Conservation (phyloP, 805 yeast genomes). For the Wickerhamomyces xylosicus region DNA sequence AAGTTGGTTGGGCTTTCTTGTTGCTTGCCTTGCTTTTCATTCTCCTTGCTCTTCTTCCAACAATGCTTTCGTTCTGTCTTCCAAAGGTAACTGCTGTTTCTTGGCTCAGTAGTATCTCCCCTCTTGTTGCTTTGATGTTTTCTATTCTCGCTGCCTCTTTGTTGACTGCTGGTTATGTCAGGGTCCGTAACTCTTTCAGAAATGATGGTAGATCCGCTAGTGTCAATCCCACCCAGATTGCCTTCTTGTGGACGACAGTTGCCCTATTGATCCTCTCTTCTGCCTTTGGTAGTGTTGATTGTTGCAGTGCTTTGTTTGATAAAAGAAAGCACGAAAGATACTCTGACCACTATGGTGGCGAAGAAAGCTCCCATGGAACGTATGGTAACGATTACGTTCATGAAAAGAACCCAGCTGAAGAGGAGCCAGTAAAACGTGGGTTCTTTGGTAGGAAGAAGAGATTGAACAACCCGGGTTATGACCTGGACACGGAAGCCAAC, state of each 20-base stretch:
- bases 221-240: slow-evolving; percentile 42
- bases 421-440: slow-evolving; percentile 6
- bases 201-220: slow-evolving; percentile 30
- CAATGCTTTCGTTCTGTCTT: slow-evolving; percentile 14
- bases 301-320: slow-evolving; percentile 7
- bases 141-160: slow-evolving; percentile 34
- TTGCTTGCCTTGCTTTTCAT: slow-evolving; percentile 47
- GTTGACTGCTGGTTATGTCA: slow-evolving; percentile 44
- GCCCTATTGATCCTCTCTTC: slow-evolving; percentile 13
- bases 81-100: slow-evolving; percentile 7
- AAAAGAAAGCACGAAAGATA: slow-evolving; percentile 9
- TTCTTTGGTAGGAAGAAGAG: slow-evolving; percentile 10
- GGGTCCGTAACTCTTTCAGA: slow-evolving; percentile 39
- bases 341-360: slow-evolving; percentile 10
- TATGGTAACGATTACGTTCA: slow-evolving; percentile 17
- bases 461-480: neutral
- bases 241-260: slow-evolving; percentile 52
- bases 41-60: slow-evolving; percentile 34
- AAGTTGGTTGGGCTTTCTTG: slow-evolving; percentile 59
- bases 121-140: slow-evolving; percentile 31
- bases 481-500: slow-evolving; percentile 1
- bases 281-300: slow-evolving; percentile 13
- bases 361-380: slow-evolving; percentile 18
- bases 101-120: slow-evolving; percentile 11
- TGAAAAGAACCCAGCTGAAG: slow-evolving; percentile 11